Conservation (phyloP, 2,329 filamentous ascomycete genomes). For the Colletotrichum viniferum region DNA sequence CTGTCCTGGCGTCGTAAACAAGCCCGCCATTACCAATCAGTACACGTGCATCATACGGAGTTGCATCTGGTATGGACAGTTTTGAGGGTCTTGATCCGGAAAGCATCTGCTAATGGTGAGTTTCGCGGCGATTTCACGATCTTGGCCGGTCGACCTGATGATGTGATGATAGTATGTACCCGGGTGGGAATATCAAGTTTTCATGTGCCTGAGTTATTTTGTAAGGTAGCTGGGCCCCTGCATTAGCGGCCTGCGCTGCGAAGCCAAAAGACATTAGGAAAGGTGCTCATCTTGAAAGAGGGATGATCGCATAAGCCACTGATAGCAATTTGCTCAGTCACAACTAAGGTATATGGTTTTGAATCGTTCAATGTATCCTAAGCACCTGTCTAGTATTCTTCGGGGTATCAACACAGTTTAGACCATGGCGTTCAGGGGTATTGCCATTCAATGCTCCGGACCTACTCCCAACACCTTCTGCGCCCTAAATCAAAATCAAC, state of each 20-base stretch:
- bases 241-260: not conserved
- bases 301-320: not conserved
- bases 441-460: not conserved
- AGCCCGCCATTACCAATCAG: slow-evolving; percentile 30
- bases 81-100: slow-evolving; percentile 17
- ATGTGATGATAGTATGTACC: not conserved
- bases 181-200: not conserved
- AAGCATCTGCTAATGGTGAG: not conserved
- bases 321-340: not conserved
- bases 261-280: not conserved
- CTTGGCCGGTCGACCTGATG: not conserved
- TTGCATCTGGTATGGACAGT: slow-evolving; percentile 32
- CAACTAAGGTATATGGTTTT: not conserved
- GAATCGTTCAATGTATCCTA: not conserved
- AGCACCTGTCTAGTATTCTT: not conserved
- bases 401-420: not conserved
- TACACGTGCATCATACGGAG: slow-evolving; percentile 32
- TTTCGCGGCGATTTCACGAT: not conserved
- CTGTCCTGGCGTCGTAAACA: slow-evolving; percentile 26
- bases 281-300: not conserved
- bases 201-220: not conserved
- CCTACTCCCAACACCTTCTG: not conserved
- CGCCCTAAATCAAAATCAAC: not conserved
- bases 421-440: not conserved
- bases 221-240: not conserved